A percentile compares a stretch with the other conserved stretches of the same genome.
These are phyloP conservation scores for Lactarius sanguifluus DNA, from an alignment of 768 basidiomycete genomes.

Conservation along the genomic window DNA sequence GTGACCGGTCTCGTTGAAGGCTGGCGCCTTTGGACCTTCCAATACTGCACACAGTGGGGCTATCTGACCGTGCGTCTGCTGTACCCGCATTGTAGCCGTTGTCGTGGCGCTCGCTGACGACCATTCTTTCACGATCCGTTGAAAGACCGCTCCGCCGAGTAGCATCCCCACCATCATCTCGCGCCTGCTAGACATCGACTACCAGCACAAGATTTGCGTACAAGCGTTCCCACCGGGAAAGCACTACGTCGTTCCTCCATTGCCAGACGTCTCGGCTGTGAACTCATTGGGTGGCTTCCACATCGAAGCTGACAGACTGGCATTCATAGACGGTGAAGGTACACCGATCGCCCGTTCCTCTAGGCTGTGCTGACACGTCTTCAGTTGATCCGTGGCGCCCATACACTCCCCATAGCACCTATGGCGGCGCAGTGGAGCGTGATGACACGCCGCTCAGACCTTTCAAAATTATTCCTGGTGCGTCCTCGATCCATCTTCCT, in stretches of 20 bases:
- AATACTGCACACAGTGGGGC: slow-evolving; percentile 95
- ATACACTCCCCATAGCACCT: slow-evolving; percentile 73
- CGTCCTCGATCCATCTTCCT: slow-evolving; percentile 32
- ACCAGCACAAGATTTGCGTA: slow-evolving; percentile 64
- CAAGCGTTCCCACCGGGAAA: slow-evolving; percentile 79
- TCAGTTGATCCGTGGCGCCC: slow-evolving; percentile 91
- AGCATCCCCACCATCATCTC: slow-evolving; percentile 77
- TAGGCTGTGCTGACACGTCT: not conserved
- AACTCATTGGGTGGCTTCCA: slow-evolving; percentile 84
- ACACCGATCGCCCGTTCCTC: slow-evolving; percentile 14
- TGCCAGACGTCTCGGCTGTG: slow-evolving; percentile 81
- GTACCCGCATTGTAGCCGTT: not conserved
- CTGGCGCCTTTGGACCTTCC: slow-evolving; percentile 90
- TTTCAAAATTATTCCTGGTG: slow-evolving; percentile 85
- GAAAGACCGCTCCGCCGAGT: slow-evolving; percentile 70
- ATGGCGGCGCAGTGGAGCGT: slow-evolving; percentile 57
- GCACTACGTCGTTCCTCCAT: slow-evolving; percentile 63
- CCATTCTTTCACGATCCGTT: not conserved
- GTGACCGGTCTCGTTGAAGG: slow-evolving; percentile 61
- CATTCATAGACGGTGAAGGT: slow-evolving; percentile 88
- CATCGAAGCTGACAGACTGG: slow-evolving; percentile 76
- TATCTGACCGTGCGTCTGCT: slow-evolving; percentile 68
- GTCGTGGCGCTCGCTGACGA: not conserved
- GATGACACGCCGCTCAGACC: slow-evolving; percentile 72
- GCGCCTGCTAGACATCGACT: slow-evolving; percentile 67